Evolutionary conservation across 495 filamentous ascomycete genomes (phyloP).

Genomic region (Xylaria flabelliformis): DNA sequence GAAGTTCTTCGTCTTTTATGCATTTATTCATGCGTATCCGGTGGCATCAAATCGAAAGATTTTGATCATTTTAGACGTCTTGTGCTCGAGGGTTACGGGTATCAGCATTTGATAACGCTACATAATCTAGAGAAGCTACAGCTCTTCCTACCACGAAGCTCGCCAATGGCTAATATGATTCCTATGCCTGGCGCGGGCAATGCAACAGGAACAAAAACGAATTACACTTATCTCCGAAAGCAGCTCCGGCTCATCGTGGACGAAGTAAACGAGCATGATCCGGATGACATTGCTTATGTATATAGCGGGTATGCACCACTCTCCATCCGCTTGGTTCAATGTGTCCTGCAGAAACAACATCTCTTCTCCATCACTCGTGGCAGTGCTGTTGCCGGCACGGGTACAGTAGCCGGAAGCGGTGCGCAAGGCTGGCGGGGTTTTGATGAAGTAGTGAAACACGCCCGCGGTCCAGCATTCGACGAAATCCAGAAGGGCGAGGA

Average conservation of each 20-base stretch:
- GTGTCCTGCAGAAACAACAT: slow-evolving; percentile 87
- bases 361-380: slow-evolving; percentile 72
- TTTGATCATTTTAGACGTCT: slow-evolving; percentile 87
- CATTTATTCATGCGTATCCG: slow-evolving; percentile 87
- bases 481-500: slow-evolving; percentile 93
- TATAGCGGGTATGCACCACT: slow-evolving; percentile 97
- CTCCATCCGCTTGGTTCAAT: slow-evolving; percentile 93
- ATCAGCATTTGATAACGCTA: slow-evolving; percentile 91
- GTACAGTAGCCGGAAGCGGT: slow-evolving; percentile 58
- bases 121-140: slow-evolving; percentile 89
- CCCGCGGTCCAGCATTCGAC: slow-evolving; percentile 85
- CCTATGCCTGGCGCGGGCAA: slow-evolving; percentile 63
- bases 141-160: slow-evolving; percentile 74
- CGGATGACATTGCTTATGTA: slow-evolving; percentile 94
- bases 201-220: slow-evolving; percentile 74
- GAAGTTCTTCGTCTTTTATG: slow-evolving; percentile 85
- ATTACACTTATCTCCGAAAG: slow-evolving; percentile 87
- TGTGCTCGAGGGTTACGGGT: slow-evolving; percentile 90
- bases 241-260: slow-evolving; percentile 88
- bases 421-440: slow-evolving; percentile 89
- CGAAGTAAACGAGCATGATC: slow-evolving; percentile 96
- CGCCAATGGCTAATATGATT: slow-evolving; percentile 73
- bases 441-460: slow-evolving; percentile 85
- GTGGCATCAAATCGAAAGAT: slow-evolving; percentile 85
- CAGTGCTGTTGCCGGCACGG: slow-evolving; percentile 52